phyloP scores from a whole-genome alignment of 73 alveolate species.

The Paramecium primaurelia region DNA sequence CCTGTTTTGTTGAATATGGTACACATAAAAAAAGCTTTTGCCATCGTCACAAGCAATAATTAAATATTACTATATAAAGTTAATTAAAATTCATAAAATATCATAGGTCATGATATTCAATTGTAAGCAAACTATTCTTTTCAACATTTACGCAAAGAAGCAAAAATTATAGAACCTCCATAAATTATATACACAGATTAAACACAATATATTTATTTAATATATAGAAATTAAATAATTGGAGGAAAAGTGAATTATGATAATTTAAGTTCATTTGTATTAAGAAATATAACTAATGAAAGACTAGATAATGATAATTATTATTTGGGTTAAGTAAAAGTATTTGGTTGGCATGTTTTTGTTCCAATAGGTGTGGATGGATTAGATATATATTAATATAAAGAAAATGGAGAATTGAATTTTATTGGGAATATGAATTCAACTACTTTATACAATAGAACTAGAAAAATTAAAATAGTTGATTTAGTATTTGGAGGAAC shows the following conservation, averaged over 20 bases:
- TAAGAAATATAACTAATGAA: not conserved
- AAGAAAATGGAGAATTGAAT: not conserved
- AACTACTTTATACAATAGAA: not conserved
- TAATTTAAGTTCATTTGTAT: not conserved
- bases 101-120: not conserved
- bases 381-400: conserved; percentile 6
- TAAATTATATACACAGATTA: not conserved
- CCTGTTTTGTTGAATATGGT: conserved; percentile 43
- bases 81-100: not conserved
- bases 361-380: not conserved
- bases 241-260: conserved; percentile 13
- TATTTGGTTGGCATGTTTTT: not conserved
- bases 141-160: not conserved
- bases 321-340: not conserved
- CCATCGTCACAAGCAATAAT: conserved; percentile 4
- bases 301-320: not conserved
- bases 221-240: not conserved
- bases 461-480: not conserved
- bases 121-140: not conserved
- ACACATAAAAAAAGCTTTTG: not conserved
- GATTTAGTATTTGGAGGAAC: not conserved
- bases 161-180: not conserved
- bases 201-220: not conserved
- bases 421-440: not conserved
- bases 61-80: not conserved